phyloP scores from a whole-genome alignment of 139 green algal species.

The Chlorokybus atmophyticus region DNA sequence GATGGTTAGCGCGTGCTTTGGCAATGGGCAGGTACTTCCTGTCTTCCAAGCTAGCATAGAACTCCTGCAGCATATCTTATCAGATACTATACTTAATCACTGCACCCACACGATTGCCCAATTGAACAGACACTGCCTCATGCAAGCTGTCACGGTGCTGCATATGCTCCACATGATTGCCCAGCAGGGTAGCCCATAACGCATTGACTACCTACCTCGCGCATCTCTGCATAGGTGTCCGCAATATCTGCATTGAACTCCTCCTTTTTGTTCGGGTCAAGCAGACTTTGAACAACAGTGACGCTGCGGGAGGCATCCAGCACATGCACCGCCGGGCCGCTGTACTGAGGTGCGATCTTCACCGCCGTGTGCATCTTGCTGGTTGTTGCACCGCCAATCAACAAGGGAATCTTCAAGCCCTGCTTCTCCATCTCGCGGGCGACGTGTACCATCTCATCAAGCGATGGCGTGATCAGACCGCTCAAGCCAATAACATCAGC shows the following conservation, averaged over 20 bases:
- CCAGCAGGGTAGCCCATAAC: too few relatives aligned
- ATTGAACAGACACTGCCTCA: too few relatives aligned
- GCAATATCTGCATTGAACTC: conserved; percentile 64
- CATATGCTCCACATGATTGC: too few relatives aligned
- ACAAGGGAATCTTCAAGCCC: conserved; percentile 72
- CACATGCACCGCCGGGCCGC: conserved; percentile 72
- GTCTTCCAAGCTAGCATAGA: conserved; percentile 90
- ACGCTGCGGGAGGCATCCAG: conserved; percentile 86
- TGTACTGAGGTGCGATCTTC: conserved; percentile 89
- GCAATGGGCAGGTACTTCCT: conserved; percentile 64
- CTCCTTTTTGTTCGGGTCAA: conserved; percentile 47
- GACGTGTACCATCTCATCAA: conserved; percentile 98
- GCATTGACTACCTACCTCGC: conserved; percentile 4
- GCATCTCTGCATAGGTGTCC: conserved; percentile 70
- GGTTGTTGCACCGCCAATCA: conserved; percentile 94
- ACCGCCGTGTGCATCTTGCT: conserved; percentile 97
- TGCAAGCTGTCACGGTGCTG: too few relatives aligned
- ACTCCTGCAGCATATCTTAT: too few relatives aligned
- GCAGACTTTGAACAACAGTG: conserved; percentile 73
- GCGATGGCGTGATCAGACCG: conserved; percentile 90
- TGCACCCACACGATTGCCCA: too few relatives aligned
- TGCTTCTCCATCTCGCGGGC: conserved; percentile 86
- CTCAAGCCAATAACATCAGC: conserved; percentile 92
- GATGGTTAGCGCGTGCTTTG: conserved; percentile 26
- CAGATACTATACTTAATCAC: too few relatives aligned